These are phyloP conservation scores for Bruguiera hainesii DNA, from an alignment of 441 rosid genomes.

Conservation along the genomic window DNA sequence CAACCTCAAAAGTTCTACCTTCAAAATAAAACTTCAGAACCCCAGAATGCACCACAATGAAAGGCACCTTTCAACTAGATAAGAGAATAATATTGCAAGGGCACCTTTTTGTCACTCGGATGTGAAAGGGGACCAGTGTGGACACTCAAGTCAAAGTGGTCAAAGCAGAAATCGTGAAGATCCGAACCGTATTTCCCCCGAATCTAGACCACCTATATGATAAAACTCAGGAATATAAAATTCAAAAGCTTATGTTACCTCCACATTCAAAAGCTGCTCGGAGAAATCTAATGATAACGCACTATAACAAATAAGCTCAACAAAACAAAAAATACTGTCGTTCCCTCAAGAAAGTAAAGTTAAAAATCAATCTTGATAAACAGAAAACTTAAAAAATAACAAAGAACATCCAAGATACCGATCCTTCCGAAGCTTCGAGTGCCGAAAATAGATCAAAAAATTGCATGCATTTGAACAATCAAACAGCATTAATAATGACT, in stretches of 20 bases:
- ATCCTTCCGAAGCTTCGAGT: background rate
- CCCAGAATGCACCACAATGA: constrained; percentile 6
- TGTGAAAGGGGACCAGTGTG: background rate
- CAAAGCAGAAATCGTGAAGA: constrained; percentile 16
- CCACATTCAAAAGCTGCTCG: background rate
- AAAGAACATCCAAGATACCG: background rate
- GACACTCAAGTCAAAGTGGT: constrained; percentile 15
- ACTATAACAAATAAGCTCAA: background rate
- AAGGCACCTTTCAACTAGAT: background rate
- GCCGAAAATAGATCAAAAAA: background rate
- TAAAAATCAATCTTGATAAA: background rate
- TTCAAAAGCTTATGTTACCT: background rate
- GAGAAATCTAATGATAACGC: constrained; percentile 3
- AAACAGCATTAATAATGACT: background rate
- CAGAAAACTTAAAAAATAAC: background rate
- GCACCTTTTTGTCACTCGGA: constrained; percentile 1
- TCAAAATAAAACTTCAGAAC: constrained; percentile 24
- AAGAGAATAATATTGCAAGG: background rate
- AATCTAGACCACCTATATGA: constrained; percentile 1
- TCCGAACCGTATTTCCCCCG: constrained; percentile 11
- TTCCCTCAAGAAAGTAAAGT: background rate
- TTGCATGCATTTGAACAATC: background rate
- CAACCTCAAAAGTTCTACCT: background rate
- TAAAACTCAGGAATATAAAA: constrained; percentile 7
- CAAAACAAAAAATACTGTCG: background rate